Base-by-base conservation (phyloP, 2,329 filamentous ascomycete species). In the Verticillium isaacii region DNA sequence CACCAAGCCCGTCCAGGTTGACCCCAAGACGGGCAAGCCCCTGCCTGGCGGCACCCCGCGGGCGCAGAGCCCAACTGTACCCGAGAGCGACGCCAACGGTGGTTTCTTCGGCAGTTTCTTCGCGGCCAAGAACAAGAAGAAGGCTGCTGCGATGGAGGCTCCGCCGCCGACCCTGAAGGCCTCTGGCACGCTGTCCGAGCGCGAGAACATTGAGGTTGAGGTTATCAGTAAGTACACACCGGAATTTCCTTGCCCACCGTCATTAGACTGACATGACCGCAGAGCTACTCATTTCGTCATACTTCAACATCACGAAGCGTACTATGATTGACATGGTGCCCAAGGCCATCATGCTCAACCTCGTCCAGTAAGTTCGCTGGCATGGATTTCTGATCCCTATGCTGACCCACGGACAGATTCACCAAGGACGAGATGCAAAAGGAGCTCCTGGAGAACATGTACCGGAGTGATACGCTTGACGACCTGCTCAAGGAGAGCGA, bases 291-390 rank as follows among this genome's bases (percentile, higher is more conserved):
- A 99, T 99, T 73, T 90, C 88, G 61, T 97, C 93, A 0, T 99
- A 99, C 82, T 99, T 91, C 80, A 97, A 97, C 79, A 99, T 99
- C 73, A 93, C 97, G 67, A 92, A 93, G 82, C 86, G 95, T 68
- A 99, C 96, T 64, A 96, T 99, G 93, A 97, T 98, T 68, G 95
- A 99, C 73, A 99, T 99, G 95, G 95, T 99, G 6, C 95, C 95
- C 68, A 99, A 99, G 81, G 95, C 95, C 50, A 96, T 99, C 74
- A 99, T 99, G 95, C 85, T 98, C 68, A 97, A 86, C 69, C 89
- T 99, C 56, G 95, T 99, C 59, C 89, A 94, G 90, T 97, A 87
- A 75, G 92, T 88, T 34, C 57, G 15, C n/a, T n/a, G 29, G 57
- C 34, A 11, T 29, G 29, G 41, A 55, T 29, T 2, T 32, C 23